Evolutionary conservation across 2,329 filamentous ascomycete species (phyloP), one percentile per base, ranked within the genome.

Genomic region (Diaporthe longicolla): DNA sequence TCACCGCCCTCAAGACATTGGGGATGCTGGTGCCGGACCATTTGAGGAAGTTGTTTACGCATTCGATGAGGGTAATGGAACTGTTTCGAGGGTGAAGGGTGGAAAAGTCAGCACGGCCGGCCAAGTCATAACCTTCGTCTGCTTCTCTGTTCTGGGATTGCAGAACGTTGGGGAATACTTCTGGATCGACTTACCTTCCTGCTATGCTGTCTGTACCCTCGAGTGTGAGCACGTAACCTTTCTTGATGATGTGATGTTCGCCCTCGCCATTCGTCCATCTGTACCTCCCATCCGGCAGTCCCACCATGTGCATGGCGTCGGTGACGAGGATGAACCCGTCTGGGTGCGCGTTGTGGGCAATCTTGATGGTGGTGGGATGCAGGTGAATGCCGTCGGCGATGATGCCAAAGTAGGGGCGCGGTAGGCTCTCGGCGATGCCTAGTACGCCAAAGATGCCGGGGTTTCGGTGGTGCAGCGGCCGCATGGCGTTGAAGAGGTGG

Each of bases 401-500:
- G 79, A 98, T 90, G 74, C 95, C 95, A 82, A 96, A 98, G 82
- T 89, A 98, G 0, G 95, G 95, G 69, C 92, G 87, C 17, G 84
- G 82, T 71, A 85, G 79, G 75, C 83, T 87, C 78, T 92, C 89
- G 11, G 89, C 89, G 76, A 89, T 89, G 74, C 95, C 95, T 19
- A 98, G 85, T 0, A 97, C 90, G 37, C 95, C 95, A 81, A 97
- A 97, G 78, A 98, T 91, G 50, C 95, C 95, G 0, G 95, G 95
- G 82, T 98, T 95, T 73, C 95, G 93, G 86, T 98, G 95, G 82
- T 97, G 94, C 68, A 97, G 90, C 19, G 95, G 95, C 0, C 92
- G 89, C 95, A 98, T 98, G 35, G 95, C 95, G 82, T 98, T 98
- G 89, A 97, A 98, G 1, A 98, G 88, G 80, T 98, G 95, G 0